Evolutionary conservation across 495 filamentous ascomycete species (phyloP).

Genomic region (Lindgomyces ingoldianus): DNA sequence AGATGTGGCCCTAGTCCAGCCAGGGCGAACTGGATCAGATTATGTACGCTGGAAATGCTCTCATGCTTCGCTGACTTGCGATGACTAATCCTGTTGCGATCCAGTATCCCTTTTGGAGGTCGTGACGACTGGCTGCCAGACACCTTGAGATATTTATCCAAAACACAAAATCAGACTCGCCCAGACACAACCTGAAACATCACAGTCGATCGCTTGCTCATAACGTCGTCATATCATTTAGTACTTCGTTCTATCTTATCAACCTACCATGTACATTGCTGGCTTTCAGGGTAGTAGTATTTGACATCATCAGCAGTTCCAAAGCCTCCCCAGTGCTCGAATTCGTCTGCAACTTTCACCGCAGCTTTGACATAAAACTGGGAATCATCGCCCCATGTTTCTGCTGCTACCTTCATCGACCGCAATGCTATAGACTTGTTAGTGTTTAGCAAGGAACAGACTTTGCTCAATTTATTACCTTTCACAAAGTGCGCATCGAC

Average conservation of each 20-base stretch:
- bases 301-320: conserved; percentile 29
- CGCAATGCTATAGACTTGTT: conserved; percentile 55
- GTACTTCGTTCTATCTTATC: not conserved
- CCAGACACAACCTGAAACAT: not conserved
- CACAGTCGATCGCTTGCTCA: not conserved
- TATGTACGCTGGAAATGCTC: no score
- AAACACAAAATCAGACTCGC: not conserved
- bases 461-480: conserved; percentile 44
- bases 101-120: no score
- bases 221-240: not conserved
- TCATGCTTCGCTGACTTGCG: no score
- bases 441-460: not conserved
- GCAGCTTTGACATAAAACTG: conserved; percentile 76
- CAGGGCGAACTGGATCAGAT: not conserved
- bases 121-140: no score
- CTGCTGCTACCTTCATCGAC: conserved; percentile 69
- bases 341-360: conserved; percentile 75
- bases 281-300: conserved; percentile 18
- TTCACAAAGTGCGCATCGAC: conserved; percentile 84
- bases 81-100: no score
- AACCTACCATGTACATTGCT: no score
- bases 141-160: not conserved
- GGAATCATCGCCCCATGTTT: conserved; percentile 82
- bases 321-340: conserved; percentile 72
- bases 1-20: not conserved